Evolutionary conservation across 768 basidiomycete species (phyloP).

Genomic region (Suillus paluster): DNA sequence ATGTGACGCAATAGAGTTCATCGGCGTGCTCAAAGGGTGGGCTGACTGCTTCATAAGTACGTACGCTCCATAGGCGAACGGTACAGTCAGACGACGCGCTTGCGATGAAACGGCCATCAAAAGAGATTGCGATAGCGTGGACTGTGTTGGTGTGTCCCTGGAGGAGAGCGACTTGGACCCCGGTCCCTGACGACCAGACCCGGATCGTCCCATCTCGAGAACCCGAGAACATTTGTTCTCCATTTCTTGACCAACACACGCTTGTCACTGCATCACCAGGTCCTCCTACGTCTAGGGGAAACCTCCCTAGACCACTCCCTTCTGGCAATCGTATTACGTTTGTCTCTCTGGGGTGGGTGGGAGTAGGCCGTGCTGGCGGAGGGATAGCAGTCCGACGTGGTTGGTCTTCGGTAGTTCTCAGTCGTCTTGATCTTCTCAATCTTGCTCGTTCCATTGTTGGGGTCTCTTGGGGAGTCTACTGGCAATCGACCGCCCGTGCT

Average conservation of each 20-base stretch:
- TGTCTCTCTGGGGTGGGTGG: conserved; percentile 7
- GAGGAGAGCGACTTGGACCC: conserved; percentile 21
- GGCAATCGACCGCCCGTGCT: not conserved
- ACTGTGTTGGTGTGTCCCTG: conserved; percentile 28
- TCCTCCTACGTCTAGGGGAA: conserved; percentile 75
- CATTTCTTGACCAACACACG: conserved; percentile 13
- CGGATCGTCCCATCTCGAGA: conserved; percentile 35
- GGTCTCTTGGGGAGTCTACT: not conserved
- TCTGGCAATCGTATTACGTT: conserved; percentile 64
- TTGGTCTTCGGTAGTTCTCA: conserved; percentile 4
- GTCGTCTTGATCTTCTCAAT: conserved; percentile 6
- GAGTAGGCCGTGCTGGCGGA: conserved; percentile 4
- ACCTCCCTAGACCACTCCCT: conserved; percentile 94
- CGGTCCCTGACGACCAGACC: conserved; percentile 32
- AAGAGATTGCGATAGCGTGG: conserved; percentile 33
- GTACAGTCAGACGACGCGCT: conserved; percentile 37
- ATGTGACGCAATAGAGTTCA: conserved; percentile 33
- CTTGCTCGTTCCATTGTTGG: conserved; percentile 6
- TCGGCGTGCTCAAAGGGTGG: conserved; percentile 28
- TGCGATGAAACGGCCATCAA: conserved; percentile 31
- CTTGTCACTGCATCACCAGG: conserved; percentile 4
- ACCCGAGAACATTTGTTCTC: conserved; percentile 32
- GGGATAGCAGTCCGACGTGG: not conserved
- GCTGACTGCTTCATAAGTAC: conserved; percentile 20
- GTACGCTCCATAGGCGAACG: conserved; percentile 34